Percentiles rank a stretch among this genome's conserved stretches.
phyloP scores from a whole-genome alignment of 306 rosid genomes.

The Lathyrus oleraceus region DNA sequence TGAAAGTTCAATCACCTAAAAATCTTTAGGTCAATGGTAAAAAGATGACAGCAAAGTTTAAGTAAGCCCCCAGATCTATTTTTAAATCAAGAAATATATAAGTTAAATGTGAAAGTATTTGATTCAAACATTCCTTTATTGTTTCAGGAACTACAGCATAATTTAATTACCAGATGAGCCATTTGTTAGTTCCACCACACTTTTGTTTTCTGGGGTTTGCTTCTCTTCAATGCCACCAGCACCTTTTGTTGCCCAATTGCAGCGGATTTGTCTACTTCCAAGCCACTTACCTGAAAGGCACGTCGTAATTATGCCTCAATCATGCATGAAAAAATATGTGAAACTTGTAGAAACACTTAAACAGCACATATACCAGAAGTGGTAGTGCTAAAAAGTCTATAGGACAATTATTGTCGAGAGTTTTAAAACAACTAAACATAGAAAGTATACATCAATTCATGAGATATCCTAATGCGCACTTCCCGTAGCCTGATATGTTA shows the following conservation, averaged over 20 bases:
- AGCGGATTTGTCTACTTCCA: conserved; percentile 93
- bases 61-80: conserved; percentile 1
- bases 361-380: background rate
- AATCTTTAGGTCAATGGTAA: conserved; percentile 3
- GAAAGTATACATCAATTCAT: background rate
- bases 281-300: conserved; percentile 87
- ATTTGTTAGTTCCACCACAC: conserved; percentile 85
- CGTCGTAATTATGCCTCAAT: background rate
- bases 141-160: conserved; percentile 17
- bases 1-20: conserved; percentile 18
- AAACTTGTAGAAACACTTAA: background rate
- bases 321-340: conserved; percentile 15
- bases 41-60: conserved; percentile 1
- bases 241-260: conserved; percentile 99
- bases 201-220: conserved; percentile 74
- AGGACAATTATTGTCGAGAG: background rate
- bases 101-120: background rate
- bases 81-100: conserved; percentile 1
- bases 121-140: conserved; percentile 4
- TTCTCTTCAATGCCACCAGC: conserved; percentile 80
- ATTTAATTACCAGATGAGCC: conserved; percentile 78
- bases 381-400: background rate
- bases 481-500: conserved; percentile 3
- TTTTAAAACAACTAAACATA: background rate
- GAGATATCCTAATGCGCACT: background rate